Percentiles rank a stretch among this genome's conserved stretches.
These are phyloP conservation scores for Claviceps sorghi DNA, from an alignment of 2,329 filamentous ascomycete species.

Conservation along the genomic window DNA sequence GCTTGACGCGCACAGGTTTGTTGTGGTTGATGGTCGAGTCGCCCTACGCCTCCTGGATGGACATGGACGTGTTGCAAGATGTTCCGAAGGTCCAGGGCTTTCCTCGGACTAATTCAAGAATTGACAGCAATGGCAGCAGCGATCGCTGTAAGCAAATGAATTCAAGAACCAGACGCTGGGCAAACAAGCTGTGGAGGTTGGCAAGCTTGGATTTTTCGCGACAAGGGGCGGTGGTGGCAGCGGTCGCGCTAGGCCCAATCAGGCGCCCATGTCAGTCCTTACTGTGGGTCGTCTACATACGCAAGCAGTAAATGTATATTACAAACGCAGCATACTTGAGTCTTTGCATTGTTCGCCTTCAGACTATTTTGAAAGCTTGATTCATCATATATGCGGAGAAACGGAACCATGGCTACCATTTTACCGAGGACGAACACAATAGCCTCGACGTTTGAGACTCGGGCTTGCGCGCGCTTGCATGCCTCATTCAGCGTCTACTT, in stretches of 20 bases:
- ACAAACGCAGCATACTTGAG: background rate
- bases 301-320: background rate
- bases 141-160: background rate
- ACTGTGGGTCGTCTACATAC: background rate
- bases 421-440: background rate
- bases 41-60: background rate
- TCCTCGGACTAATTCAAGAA: background rate
- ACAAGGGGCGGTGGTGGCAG: slow-evolving; percentile 3
- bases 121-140: background rate
- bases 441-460: background rate
- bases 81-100: background rate
- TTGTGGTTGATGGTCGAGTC: background rate
- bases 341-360: background rate
- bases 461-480: background rate
- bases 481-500: background rate
- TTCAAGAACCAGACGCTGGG: background rate
- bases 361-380: background rate
- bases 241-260: slow-evolving; percentile 19
- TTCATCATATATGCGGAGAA: background rate
- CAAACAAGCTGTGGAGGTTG: slow-evolving; percentile 3
- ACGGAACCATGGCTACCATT: background rate
- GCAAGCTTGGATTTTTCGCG: slow-evolving; percentile 7
- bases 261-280: slow-evolving; percentile 8
- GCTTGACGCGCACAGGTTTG: background rate
- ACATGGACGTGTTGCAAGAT: background rate